Conservation (phyloP, 331 rosid genomes). For the Acacia concinna region DNA sequence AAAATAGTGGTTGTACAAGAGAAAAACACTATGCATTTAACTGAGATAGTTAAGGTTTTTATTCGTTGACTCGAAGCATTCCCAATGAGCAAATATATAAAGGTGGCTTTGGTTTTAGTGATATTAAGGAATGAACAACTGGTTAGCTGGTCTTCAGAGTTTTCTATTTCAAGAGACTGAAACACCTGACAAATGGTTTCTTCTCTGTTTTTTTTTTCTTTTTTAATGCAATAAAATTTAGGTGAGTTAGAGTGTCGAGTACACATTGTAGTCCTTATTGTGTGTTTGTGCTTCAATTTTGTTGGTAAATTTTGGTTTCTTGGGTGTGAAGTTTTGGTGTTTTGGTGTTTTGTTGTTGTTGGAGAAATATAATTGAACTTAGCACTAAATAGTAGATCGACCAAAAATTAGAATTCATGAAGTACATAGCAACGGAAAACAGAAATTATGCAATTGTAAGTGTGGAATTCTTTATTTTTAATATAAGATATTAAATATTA, state of each 20-base stretch:
- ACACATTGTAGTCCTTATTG: too few relatives aligned
- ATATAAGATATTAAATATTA: too few relatives aligned
- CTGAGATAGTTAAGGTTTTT: conserved; percentile 17
- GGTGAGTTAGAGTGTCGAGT: too few relatives aligned
- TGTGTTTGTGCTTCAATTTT: not conserved
- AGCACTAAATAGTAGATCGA: not conserved
- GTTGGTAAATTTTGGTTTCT: not conserved
- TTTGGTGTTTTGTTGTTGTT: too few relatives aligned
- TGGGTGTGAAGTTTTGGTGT: not conserved
- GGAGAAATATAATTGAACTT: not conserved
- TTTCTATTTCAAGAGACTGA: not conserved
- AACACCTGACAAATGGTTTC: not conserved
- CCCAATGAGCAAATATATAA: not conserved
- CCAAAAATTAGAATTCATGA: not conserved
- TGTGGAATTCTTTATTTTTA: too few relatives aligned
- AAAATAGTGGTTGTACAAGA: conserved; percentile 10
- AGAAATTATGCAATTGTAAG: not conserved
- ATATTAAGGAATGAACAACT: not conserved
- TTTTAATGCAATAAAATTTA: too few relatives aligned
- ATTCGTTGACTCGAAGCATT: not conserved
- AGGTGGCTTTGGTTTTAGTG: not conserved
- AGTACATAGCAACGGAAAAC: not conserved
- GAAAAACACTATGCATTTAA: not conserved
- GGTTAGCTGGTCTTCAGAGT: not conserved
- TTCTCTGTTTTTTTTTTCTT: not conserved